Percentiles rank a stretch among this genome's conserved stretches.
phyloP scores from a whole-genome alignment of 2,329 filamentous ascomycete species.

The Scortechinia acanthostroma region DNA sequence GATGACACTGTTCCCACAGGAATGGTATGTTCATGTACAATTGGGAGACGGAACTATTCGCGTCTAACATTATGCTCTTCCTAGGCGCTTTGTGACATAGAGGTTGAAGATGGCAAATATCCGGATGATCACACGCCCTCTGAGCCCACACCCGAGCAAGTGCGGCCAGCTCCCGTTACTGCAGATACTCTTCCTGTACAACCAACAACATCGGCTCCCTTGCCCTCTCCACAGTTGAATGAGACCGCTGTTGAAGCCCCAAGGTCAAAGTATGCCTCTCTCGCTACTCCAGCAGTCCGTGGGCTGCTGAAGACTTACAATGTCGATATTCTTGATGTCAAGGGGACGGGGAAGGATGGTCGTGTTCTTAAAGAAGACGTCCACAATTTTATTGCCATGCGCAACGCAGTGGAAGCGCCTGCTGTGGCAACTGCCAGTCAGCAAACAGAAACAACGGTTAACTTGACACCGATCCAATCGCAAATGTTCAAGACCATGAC shows the following conservation, averaged over 20 bases:
- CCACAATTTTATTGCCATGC: conserved; percentile 29
- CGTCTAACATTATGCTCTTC: conserved; percentile 3
- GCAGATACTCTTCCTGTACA: conserved; percentile 4
- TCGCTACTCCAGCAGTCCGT: conserved; percentile 64
- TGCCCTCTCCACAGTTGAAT: neutral
- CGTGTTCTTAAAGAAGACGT: conserved; percentile 64
- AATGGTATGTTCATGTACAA: conserved; percentile 41
- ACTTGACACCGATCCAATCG: conserved; percentile 50
- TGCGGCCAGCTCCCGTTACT: conserved; percentile 4
- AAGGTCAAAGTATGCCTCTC: conserved; percentile 36
- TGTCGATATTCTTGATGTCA: conserved; percentile 50
- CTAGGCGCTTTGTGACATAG: conserved; percentile 55
- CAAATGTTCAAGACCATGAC: conserved; percentile 71
- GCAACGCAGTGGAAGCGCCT: conserved; percentile 10
- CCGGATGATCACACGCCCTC: conserved; percentile 2
- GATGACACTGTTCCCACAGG: conserved; percentile 1
- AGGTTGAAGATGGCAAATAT: conserved; percentile 37
- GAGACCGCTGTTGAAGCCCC: conserved; percentile 10
- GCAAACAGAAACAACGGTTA: conserved; percentile 37
- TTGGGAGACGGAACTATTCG: neutral
- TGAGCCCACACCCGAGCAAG: conserved; percentile 9
- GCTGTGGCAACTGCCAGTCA: conserved; percentile 3
- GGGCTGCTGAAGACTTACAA: conserved; percentile 52
- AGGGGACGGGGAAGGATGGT: conserved; percentile 60
- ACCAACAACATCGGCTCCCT: too few relatives aligned